phyloP scores from a whole-genome alignment of 352 stramenopile genomes.

The Phytophthora foliorum region DNA sequence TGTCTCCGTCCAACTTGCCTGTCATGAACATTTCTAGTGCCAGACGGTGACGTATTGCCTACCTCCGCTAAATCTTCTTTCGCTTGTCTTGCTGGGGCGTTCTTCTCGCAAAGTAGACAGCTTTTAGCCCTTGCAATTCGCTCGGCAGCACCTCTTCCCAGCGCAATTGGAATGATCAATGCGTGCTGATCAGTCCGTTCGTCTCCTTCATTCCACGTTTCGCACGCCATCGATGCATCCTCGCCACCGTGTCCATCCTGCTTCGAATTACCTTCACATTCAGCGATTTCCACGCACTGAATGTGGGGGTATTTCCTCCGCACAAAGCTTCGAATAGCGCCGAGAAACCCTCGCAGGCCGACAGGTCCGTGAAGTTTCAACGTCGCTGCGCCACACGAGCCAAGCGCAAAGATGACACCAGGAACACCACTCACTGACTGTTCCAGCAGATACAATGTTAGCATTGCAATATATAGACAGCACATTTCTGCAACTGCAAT shows the following conservation, averaged over 20 bases:
- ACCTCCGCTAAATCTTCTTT: neutral
- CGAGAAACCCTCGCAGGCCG: conserved; percentile 50
- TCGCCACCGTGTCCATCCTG: neutral
- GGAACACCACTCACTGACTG: conserved; percentile 77
- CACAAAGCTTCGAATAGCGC: conserved; percentile 73
- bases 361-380: conserved; percentile 61
- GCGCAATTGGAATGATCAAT: conserved; percentile 39
- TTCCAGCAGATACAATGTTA: neutral
- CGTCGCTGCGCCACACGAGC: conserved; percentile 53
- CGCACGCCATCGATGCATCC: conserved; percentile 18
- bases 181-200: conserved; percentile 45
- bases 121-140: neutral
- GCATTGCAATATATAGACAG: neutral
- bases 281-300: conserved; percentile 53
- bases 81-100: neutral
- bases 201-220: conserved; percentile 29
- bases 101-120: conserved; percentile 35
- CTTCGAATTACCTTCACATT: neutral
- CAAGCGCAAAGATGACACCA: conserved; percentile 72
- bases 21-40: neutral
- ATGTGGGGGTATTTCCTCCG: conserved; percentile 71
- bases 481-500: neutral
- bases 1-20: conserved; percentile 20
- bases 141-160: conserved; percentile 1
- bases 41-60: neutral